A percentile compares a stretch with the other conserved stretches of the same genome.
These are phyloP conservation scores for Apocynum venetum DNA, from an alignment of 257 asterid species.

Conservation along the genomic window DNA sequence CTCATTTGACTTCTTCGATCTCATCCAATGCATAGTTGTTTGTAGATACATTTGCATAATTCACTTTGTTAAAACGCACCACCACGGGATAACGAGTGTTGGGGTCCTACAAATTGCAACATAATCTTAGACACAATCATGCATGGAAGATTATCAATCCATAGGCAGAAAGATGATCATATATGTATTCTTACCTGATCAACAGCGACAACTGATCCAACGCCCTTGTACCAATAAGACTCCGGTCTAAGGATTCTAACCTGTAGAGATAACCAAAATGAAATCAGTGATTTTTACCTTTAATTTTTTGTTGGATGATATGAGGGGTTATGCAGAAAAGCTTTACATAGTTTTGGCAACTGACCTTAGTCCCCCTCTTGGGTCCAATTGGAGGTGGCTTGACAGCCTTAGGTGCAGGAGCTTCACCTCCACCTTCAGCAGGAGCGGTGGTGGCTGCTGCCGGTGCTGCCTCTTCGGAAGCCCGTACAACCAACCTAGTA, in stretches of 20 bases:
- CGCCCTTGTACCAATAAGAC: slow-evolving; percentile 90
- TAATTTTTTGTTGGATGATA: background rate
- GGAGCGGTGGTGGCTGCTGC: slow-evolving; percentile 21
- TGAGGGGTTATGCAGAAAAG: background rate
- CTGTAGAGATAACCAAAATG: slow-evolving; percentile 29
- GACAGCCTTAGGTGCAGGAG: slow-evolving; percentile 44
- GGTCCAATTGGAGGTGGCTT: slow-evolving; percentile 94
- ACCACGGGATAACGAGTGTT: slow-evolving; percentile 89
- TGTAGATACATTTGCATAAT: slow-evolving; percentile 85
- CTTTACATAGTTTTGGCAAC: background rate
- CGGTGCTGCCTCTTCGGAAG: slow-evolving; percentile 20
- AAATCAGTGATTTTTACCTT: background rate
- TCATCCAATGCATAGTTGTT: slow-evolving; percentile 96
- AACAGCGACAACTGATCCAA: slow-evolving; percentile 89
- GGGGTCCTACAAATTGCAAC: slow-evolving; percentile 58
- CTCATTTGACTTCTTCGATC: slow-evolving; percentile 49
- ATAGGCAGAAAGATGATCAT: background rate
- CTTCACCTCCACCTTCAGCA: slow-evolving; percentile 22
- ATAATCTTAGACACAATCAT: no score
- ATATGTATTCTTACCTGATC: slow-evolving; percentile 55
- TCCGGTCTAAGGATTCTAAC: slow-evolving; percentile 87
- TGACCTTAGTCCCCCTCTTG: slow-evolving; percentile 76
- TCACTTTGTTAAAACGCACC: slow-evolving; percentile 88
- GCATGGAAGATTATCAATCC: background rate
- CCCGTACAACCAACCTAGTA: slow-evolving; percentile 55